A percentile compares a stretch with the other conserved stretches of the same genome.
These are phyloP conservation scores for Ceratocystis diversiconidia DNA, from an alignment of 2,329 filamentous ascomycete species.

Conservation along the genomic window DNA sequence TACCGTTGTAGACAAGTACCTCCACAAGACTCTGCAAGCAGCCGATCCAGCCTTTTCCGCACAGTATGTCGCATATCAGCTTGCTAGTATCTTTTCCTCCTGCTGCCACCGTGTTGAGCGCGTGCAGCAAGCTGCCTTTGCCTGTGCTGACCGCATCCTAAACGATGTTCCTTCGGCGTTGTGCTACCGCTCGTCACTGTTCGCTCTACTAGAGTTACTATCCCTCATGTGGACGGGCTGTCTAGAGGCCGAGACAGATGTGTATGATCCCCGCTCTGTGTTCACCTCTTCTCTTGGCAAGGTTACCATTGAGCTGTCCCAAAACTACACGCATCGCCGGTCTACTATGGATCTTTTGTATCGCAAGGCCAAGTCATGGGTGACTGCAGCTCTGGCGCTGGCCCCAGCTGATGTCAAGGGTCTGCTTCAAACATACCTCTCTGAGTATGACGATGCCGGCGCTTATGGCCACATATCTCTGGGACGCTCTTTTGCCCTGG, in stretches of 20 bases:
- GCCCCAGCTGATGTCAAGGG: slow-evolving; percentile 92
- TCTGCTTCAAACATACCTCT: slow-evolving; percentile 86
- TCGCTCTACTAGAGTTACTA: slow-evolving; percentile 80
- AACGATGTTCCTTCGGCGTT: slow-evolving; percentile 73
- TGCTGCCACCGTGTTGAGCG: slow-evolving; percentile 90
- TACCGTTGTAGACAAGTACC: slow-evolving; percentile 65
- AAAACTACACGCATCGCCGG: slow-evolving; percentile 73
- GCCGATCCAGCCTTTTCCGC: slow-evolving; percentile 70
- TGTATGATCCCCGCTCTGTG: slow-evolving; percentile 73
- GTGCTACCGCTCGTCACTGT: slow-evolving; percentile 79
- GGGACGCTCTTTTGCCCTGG: slow-evolving; percentile 83
- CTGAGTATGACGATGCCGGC: slow-evolving; percentile 83
- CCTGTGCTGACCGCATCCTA: slow-evolving; percentile 76
- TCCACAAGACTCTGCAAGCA: slow-evolving; percentile 59
- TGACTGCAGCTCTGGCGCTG: slow-evolving; percentile 63
- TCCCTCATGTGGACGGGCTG: slow-evolving; percentile 94
- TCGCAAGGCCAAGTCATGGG: slow-evolving; percentile 64
- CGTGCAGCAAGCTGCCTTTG: slow-evolving; percentile 74
- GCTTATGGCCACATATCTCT: slow-evolving; percentile 77
- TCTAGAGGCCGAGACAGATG: slow-evolving; percentile 82
- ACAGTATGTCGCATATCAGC: slow-evolving; percentile 74
- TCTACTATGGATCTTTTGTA: slow-evolving; percentile 67
- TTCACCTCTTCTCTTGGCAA: slow-evolving; percentile 65
- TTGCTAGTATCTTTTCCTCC: slow-evolving; percentile 69
- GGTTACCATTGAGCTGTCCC: slow-evolving; percentile 79